Evolutionary conservation across 306 rosid genomes (phyloP), one percentile per base, ranked within the genome.

Genomic region (Quercus ilex): DNA sequence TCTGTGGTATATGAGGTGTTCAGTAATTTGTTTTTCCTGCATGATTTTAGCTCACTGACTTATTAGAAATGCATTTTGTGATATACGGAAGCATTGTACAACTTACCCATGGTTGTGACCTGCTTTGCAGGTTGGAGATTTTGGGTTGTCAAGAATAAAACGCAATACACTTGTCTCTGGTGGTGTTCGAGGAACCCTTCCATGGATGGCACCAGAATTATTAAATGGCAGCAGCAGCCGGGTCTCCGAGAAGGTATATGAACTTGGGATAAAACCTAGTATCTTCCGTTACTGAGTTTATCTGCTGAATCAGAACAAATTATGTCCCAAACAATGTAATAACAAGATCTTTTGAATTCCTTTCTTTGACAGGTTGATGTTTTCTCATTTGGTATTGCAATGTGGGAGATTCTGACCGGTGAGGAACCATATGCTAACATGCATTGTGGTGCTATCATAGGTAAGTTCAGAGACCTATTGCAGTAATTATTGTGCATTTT

Each of bases 131-230:
- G 99, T 96, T 79, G 92, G 92, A 81, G 96, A 96, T 86, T 96
- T 96, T 76, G 99, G 98, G 28, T 83, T 96, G 78, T 93, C 99
- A 14, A 90, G 92, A 89, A 96, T 96, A 62, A 93, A 91, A 69
- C 85, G 90, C 70, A 96, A 96, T 85, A 96, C 99, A 18, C 87
- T 96, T 41, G 94, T 93, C 75, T 90, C 97, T 8, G 98, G 98
- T 69, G 99, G 99, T 64, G 98, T 93, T 23, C 78, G 97, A 83
- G 99, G 99, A 77, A 93, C 99, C 65, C 99, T 96, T 78, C 98
- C 99, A 31, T 96, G 98, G 98, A 96, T 93, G 98, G 99, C 98
- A 14, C 99, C 99, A 0, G 99, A 96, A 75, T 79, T 96, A 82
- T 85, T 96, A 49, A 91, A 88, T 76, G 94, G 99, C 43, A 86